phyloP scores from a whole-genome alignment of 148 eudicot genomes.

The Bassia scoparia region DNA sequence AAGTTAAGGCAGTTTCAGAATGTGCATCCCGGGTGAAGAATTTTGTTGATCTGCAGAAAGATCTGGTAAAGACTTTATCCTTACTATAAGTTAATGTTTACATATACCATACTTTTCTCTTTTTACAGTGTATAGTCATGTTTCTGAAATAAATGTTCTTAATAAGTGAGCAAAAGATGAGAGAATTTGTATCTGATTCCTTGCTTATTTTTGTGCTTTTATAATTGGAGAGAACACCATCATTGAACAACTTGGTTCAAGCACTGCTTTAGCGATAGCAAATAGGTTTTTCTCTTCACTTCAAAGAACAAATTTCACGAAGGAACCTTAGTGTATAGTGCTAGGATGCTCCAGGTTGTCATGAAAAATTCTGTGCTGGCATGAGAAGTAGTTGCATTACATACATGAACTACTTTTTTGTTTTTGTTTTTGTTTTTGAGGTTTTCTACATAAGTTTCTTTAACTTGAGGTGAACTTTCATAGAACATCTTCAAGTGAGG shows the following conservation, averaged over 20 bases:
- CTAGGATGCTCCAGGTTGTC: not conserved
- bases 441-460: not conserved
- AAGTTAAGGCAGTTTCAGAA: constrained; percentile 79
- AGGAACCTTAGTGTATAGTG: constrained; percentile 3
- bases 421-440: not conserved
- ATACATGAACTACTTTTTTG: not conserved
- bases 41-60: constrained; percentile 40
- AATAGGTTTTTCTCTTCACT: not conserved
- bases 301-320: not conserved
- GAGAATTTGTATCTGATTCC: not conserved
- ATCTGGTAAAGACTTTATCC: constrained; percentile 39
- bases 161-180: not conserved
- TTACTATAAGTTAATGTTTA: not conserved
- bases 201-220: not conserved
- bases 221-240: not conserved
- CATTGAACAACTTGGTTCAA: not conserved
- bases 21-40: constrained; percentile 66
- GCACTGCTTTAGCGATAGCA: not conserved
- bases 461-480: not conserved
- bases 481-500: no score
- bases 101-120: not conserved
- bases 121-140: not conserved
- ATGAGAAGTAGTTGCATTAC: not conserved
- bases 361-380: not conserved
- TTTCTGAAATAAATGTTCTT: not conserved